Evolutionary conservation across 768 basidiomycete species (phyloP).

Genomic region (Tubosaeta brunneosetosa): DNA sequence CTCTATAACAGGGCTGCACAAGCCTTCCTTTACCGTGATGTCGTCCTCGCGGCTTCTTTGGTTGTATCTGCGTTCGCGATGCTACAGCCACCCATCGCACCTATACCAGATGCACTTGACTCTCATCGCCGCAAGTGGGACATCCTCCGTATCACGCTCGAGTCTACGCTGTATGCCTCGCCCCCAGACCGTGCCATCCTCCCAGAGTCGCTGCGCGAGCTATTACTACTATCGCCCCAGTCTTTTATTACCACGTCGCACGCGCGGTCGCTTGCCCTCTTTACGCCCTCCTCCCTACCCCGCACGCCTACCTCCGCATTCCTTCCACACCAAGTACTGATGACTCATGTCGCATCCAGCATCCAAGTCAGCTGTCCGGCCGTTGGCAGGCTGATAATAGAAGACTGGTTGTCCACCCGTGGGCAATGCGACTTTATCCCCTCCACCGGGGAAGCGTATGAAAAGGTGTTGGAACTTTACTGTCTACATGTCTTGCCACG

Average conservation of each 20-base stretch:
- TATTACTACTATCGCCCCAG: conserved; percentile 55
- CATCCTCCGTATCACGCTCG: conserved; percentile 77
- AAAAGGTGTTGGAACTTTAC: conserved; percentile 73
- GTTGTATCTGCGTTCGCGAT: conserved; percentile 65
- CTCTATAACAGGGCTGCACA: conserved; percentile 74
- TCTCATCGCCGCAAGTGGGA: conserved; percentile 77
- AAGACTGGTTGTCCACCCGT: conserved; percentile 72
- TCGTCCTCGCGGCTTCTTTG: conserved; percentile 60
- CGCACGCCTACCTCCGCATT: conserved; percentile 46
- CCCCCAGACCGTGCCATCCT: conserved; percentile 38
- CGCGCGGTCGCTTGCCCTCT: conserved; percentile 61
- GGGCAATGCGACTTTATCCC: conserved; percentile 32
- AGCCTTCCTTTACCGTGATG: conserved; percentile 73
- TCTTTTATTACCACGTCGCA: conserved; percentile 53
- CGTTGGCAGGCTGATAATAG: conserved; percentile 59
- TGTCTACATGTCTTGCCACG: conserved; percentile 68
- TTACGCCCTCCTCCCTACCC: conserved; percentile 46
- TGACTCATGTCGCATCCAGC: conserved; percentile 66
- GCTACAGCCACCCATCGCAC: conserved; percentile 39
- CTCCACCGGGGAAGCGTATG: conserved; percentile 53
- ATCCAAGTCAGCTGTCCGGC: conserved; percentile 61
- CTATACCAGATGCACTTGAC: conserved; percentile 38
- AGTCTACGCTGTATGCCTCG: conserved; percentile 65
- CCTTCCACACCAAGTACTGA: conserved; percentile 65
- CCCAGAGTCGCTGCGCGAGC: conserved; percentile 49